A percentile compares a stretch with the other conserved stretches of the same genome.
phyloP scores from a whole-genome alignment of 768 basidiomycete genomes.

The Trichaptum fuscoviolaceum region DNA sequence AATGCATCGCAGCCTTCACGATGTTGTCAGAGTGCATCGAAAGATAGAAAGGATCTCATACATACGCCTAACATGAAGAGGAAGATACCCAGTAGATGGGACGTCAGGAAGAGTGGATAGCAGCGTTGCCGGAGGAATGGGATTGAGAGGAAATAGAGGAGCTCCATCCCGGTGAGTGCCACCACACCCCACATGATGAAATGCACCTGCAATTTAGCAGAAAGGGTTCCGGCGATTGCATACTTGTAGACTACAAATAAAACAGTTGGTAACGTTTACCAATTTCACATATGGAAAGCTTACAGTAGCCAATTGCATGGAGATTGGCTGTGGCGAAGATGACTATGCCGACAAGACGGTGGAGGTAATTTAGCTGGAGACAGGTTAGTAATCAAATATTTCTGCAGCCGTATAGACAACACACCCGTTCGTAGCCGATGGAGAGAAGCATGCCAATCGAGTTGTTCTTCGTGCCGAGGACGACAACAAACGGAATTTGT shows the following conservation, averaged over 20 bases:
- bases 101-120: constrained; percentile 61
- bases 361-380: constrained; percentile 65
- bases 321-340: constrained; percentile 53
- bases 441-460: constrained; percentile 51
- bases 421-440: constrained; percentile 63
- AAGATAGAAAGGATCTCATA: constrained; percentile 23
- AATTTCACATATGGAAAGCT: constrained; percentile 18
- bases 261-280: background rate
- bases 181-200: constrained; percentile 46
- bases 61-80: constrained; percentile 45
- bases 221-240: constrained; percentile 23
- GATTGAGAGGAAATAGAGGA: constrained; percentile 59
- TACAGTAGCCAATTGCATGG: constrained; percentile 54
- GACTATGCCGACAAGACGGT: constrained; percentile 61
- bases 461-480: constrained; percentile 67
- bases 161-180: constrained; percentile 44
- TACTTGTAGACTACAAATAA: background rate
- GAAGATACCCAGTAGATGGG: constrained; percentile 53
- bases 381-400: background rate
- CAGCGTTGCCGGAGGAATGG: constrained; percentile 46
- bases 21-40: constrained; percentile 5
- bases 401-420: constrained; percentile 7
- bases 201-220: constrained; percentile 27
- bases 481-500: constrained; percentile 62
- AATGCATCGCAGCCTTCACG: constrained; percentile 45